Conservation (phyloP, 192 early-diverging fungal genomes). For the Backusella sp. region DNA sequence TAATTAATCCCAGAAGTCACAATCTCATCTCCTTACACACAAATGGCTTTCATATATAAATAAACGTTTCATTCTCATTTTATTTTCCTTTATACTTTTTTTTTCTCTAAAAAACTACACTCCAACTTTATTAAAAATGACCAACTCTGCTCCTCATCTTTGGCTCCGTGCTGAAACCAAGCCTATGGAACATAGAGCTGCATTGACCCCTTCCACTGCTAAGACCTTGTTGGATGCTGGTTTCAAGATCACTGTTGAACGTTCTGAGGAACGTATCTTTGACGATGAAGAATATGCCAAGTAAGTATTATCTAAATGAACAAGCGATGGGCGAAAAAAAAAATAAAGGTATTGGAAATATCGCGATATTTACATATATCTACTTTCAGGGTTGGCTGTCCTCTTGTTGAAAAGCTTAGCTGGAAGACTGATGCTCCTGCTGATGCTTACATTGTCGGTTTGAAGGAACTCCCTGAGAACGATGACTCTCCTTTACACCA, state of each 20-base stretch:
- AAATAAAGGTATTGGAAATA: background rate
- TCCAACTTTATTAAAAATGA: background rate
- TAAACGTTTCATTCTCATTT: background rate
- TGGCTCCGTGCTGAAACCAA: conserved; percentile 99
- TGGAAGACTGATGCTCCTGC: conserved; percentile 85
- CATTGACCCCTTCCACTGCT: conserved; percentile 83
- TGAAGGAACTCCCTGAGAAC: conserved; percentile 97
- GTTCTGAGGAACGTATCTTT: conserved; percentile 81
- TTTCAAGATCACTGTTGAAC: conserved; percentile 91
- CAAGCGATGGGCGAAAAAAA: background rate
- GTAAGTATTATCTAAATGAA: conserved; percentile 40
- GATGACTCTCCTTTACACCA: conserved; percentile 87
- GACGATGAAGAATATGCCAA: conserved; percentile 82
- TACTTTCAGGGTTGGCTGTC: conserved; percentile 69
- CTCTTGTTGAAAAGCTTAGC: conserved; percentile 69
- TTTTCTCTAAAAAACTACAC: background rate
- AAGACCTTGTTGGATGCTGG: conserved; percentile 78
- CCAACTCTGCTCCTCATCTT: conserved; percentile 46
- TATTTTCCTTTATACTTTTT: background rate
- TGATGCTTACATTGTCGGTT: conserved; percentile 92
- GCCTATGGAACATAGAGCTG: conserved; percentile 92
- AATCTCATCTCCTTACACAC: background rate
- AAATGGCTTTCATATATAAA: background rate
- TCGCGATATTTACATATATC: background rate
- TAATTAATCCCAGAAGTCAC: conserved; percentile 1